Base-by-base conservation (phyloP, 345 rosid species). In the Citrus maxima region DNA sequence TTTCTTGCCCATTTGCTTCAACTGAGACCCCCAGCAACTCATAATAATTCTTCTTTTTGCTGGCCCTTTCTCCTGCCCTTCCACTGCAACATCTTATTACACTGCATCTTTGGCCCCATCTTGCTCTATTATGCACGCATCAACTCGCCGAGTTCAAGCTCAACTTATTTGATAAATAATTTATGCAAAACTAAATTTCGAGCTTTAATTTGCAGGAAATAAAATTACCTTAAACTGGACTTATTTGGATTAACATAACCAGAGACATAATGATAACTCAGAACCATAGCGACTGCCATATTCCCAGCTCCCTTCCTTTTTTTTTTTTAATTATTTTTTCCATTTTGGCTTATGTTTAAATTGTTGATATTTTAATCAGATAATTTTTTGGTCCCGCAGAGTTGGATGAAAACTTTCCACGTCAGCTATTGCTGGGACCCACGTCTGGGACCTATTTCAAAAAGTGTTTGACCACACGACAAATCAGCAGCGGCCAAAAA, bases 21-120 rank as follows among this genome's bases (percentile, higher is more conserved):
- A 73, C 79, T 38, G 90, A 38, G 63, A 91, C 87, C 62, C 92
- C 90, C 0, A 91, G 83, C 82, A 91, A 79, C 65, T 88, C 89
- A 59, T 89, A 88, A 86, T 89, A 84, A 78, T 85, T 83, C 85
- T 79, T 82, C 64, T 82, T 73, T 51, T 64, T 69, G 56, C 72
- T 77, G n/a, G 73, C 73, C 79, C 78, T 70, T 40, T 66, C 74
- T 22, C 61, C 74, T 28, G 22, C 80, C 66, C 72, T 83, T 76
- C 40, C 27, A 22, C 9, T 55, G 62, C 84, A 73, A 49, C 91
- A 85, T 22, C 80, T 85, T 38, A 88, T 73, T 55, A 35, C 79
- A n/a, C 69, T 74, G 28, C 67, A 46, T 68, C 40, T 84, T 58
- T 63, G 46, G 79, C 86, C 64, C 81, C 76, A 25, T 67, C 85